Conservation (phyloP, 768 basidiomycete genomes). For the Pluteus cervinus region DNA sequence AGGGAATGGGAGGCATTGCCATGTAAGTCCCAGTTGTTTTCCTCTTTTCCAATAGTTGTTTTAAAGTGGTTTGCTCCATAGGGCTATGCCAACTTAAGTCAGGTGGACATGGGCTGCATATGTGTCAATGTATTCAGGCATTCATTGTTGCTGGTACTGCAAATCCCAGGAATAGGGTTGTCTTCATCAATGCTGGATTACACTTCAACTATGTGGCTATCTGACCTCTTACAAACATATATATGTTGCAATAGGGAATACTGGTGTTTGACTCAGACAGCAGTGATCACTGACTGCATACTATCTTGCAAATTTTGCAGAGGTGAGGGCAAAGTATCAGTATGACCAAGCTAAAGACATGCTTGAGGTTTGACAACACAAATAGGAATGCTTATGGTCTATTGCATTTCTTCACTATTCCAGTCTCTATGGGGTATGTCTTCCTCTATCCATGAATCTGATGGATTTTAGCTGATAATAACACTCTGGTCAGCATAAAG, state of each 20-base stretch:
- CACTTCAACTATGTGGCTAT: constrained; percentile 5
- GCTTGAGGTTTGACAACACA: constrained; percentile 58
- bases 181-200: constrained; percentile 73
- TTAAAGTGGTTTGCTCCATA: too few species aligned
- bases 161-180: constrained; percentile 50
- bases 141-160: constrained; percentile 66
- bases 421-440: constrained; percentile 72
- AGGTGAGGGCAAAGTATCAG: constrained; percentile 59
- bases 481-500: constrained; percentile 74
- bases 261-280: constrained; percentile 66
- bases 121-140: constrained; percentile 73
- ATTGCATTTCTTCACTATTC: constrained; percentile 71
- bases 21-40: too few species aligned
- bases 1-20: too few species aligned
- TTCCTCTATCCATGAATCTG: too few species aligned
- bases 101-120: constrained; percentile 71
- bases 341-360: constrained; percentile 73
- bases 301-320: constrained; percentile 71
- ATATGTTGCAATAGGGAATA: constrained; percentile 84
- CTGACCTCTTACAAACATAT: constrained; percentile 2
- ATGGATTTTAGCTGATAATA: too few species aligned
- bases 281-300: constrained; percentile 71
- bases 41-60: too few species aligned
- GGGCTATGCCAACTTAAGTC: constrained; percentile 63
- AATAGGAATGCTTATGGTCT: constrained; percentile 57